Conservation (phyloP, 768 basidiomycete species). For the Suillus luteus region DNA sequence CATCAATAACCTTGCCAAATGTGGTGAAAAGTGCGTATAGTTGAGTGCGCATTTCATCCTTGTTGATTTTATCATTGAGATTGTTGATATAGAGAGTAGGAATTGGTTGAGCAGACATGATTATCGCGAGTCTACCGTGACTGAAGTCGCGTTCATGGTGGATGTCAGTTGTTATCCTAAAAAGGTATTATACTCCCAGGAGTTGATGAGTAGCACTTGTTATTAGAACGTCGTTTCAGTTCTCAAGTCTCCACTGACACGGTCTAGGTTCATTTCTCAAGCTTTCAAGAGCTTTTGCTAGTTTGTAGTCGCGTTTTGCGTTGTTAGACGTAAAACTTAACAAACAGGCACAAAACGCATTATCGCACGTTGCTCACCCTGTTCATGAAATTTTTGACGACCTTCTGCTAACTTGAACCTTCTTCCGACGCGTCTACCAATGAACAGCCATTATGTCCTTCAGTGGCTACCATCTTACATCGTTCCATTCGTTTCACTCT, state of each 20-base stretch:
- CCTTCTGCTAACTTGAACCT: constrained; percentile 8
- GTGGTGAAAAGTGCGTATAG: constrained; percentile 90
- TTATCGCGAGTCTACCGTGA: neutral
- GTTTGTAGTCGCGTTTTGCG: constrained; percentile 31
- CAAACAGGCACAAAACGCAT: constrained; percentile 36
- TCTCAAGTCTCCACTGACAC: neutral
- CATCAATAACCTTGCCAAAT: constrained; percentile 91
- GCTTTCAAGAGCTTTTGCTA: constrained; percentile 3
- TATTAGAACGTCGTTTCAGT: neutral
- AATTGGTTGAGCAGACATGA: constrained; percentile 69
- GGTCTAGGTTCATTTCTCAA: constrained; percentile 12
- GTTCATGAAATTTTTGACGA: constrained; percentile 40
- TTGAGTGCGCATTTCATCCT: constrained; percentile 81
- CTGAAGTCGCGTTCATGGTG: neutral
- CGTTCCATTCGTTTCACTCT: constrained; percentile 72
- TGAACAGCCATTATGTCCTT: constrained; percentile 39
- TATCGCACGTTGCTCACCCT: constrained; percentile 17
- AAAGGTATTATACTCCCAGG: constrained; percentile 31
- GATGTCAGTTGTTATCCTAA: constrained; percentile 1
- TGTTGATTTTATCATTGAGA: constrained; percentile 90
- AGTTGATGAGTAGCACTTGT: neutral
- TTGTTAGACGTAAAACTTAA: constrained; percentile 27
- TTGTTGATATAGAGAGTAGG: constrained; percentile 91
- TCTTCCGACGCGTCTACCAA: constrained; percentile 30
- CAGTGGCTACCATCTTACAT: constrained; percentile 55